Base-by-base conservation (phyloP, 257 asterid genomes). In the Solanum pennellii region DNA sequence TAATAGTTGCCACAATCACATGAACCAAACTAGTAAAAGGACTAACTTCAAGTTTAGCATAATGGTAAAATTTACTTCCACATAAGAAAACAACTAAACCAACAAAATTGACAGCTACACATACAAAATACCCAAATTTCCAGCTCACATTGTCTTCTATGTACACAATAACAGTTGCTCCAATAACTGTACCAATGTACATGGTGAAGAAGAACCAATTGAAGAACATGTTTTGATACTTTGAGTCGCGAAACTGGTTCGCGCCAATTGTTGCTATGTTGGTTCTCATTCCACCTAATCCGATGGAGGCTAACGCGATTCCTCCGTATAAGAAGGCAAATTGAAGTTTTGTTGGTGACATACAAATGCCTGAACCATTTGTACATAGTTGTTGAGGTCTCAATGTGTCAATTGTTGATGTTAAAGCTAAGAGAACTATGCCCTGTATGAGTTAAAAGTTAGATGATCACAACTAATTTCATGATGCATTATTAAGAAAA, bases 11-110 rank as follows among this genome's bases (percentile, higher is more conserved):
- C 31, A 90, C 90, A 2, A 93, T 1, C 23, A 94, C 96, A 5
- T 90, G 86, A 31, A 89, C 95, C 35, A 93, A 73, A 74, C 91
- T 71, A 75, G n/a, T 90, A 45, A 92, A 94, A 7, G 98, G 98
- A 90, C 93, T 93, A 68, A 94, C 95, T 31, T 37, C 83, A 14
- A 94, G 94, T 87, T 69, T 84, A 20, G 12, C 65, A 25, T 21
- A 84, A 60, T 52, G 87, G 59, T 87, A 89, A 9, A 89, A 87
- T 20, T 85, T 41, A 33, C 29, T 84, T 62, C 91, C 91, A 31
- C 41, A 3, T 14, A 89, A 65, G 44, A 89, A 89, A 16, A 80
- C 13, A 23, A 47, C 65, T n/a, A 87, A 82, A n/a, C 88, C 90
- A 42, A 89, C 13, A 23, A 45, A 29, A 35, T 87, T 87, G 2